Conservation (phyloP, 768 basidiomycete species). For the Polyporus arcularius region DNA sequence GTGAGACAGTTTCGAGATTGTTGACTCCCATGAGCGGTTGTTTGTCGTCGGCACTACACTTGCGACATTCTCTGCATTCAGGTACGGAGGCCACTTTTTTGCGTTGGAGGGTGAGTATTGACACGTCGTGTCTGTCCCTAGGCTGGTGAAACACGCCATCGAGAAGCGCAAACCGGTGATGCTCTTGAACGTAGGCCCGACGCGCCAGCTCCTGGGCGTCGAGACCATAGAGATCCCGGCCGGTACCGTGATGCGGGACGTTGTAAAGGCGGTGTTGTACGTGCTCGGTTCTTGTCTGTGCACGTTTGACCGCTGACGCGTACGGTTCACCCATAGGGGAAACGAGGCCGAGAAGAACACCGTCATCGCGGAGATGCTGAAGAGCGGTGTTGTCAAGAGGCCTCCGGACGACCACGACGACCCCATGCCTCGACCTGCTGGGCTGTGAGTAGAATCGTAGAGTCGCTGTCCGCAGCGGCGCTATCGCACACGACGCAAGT, state of each 20-base stretch:
- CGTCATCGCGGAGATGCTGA: constrained; percentile 51
- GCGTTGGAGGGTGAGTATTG: not conserved
- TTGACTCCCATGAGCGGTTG: constrained; percentile 65
- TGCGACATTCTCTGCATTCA: constrained; percentile 91
- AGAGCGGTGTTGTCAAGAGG: constrained; percentile 60
- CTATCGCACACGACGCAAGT: too few species aligned
- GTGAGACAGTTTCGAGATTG: constrained; percentile 48
- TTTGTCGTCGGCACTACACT: constrained; percentile 88
- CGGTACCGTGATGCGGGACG: constrained; percentile 71
- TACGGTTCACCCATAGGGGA: constrained; percentile 42
- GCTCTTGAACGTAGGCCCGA: constrained; percentile 85
- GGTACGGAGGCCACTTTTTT: constrained; percentile 42
- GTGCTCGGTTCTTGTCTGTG: constrained; percentile 30
- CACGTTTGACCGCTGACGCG: not conserved
- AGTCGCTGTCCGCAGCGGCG: too few species aligned
- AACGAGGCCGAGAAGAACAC: constrained; percentile 43
- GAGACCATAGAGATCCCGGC: constrained; percentile 80
- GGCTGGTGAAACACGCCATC: constrained; percentile 79
- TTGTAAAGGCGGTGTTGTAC: constrained; percentile 61
- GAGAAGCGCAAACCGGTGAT: constrained; percentile 76
- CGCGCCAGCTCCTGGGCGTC: constrained; percentile 63
- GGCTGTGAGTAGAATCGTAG: not conserved
- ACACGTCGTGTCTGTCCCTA: constrained; percentile 27
- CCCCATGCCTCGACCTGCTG: constrained; percentile 13
- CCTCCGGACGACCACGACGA: constrained; percentile 40